Evolutionary conservation across 2,329 filamentous ascomycete genomes (phyloP).

Genomic region (Nothophaeocryptopus gaeumannii): DNA sequence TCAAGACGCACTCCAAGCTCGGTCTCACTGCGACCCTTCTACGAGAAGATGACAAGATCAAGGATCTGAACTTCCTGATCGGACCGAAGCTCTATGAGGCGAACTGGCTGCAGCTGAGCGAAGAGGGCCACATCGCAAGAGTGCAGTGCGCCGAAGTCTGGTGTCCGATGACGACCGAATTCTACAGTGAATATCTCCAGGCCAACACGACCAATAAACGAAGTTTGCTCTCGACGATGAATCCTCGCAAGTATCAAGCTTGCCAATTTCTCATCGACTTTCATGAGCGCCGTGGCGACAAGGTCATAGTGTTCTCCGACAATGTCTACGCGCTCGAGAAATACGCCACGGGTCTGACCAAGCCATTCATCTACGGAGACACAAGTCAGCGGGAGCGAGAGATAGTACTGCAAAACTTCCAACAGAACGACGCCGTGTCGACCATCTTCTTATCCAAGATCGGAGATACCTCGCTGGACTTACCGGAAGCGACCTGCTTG

Average conservation of each 20-base stretch:
- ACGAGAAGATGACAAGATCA: conserved; percentile 97
- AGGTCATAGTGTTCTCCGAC: conserved; percentile 97
- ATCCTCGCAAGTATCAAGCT: conserved; percentile 93
- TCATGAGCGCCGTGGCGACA: conserved; percentile 90
- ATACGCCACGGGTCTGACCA: conserved; percentile 79
- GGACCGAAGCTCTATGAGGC: conserved; percentile 97
- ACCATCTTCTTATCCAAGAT: conserved; percentile 97
- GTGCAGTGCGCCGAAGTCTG: conserved; percentile 98
- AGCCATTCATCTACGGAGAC: conserved; percentile 87
- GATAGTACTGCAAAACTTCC: conserved; percentile 87
- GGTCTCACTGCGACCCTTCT: conserved; percentile 91
- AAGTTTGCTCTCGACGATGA: conserved; percentile 87
- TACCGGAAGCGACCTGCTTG: conserved; percentile 92
- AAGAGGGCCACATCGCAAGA: conserved; percentile 93
- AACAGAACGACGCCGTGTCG: conserved; percentile 84
- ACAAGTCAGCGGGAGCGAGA: conserved; percentile 84
- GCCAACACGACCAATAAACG: conserved; percentile 62
- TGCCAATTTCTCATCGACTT: conserved; percentile 98
- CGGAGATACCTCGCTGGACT: conserved; percentile 93
- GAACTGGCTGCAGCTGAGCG: conserved; percentile 98
- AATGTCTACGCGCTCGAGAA: conserved; percentile 89
- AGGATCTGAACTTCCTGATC: conserved; percentile 94
- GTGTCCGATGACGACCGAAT: conserved; percentile 99
- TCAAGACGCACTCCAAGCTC: conserved; percentile 93
- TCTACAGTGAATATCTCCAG: conserved; percentile 88